Evolutionary conservation across 345 rosid genomes (phyloP), one percentile per base, ranked within the genome.

Genomic region (Excoecaria cochinchinensis): DNA sequence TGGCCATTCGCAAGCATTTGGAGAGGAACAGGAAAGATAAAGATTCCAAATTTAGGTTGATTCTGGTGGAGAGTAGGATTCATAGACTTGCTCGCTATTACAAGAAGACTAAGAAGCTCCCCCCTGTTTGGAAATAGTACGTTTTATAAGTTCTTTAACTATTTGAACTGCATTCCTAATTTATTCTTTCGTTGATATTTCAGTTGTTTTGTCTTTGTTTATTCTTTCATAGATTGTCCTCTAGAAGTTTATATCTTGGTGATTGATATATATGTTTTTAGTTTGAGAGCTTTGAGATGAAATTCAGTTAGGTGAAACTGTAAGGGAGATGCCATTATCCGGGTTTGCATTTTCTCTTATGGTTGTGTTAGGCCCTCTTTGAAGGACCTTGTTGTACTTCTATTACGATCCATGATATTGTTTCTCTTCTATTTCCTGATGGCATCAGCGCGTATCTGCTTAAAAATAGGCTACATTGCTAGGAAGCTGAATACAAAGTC

Each of bases 21-120:
- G 97, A 94, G 89, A 94, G 98, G 89, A 94, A 92, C 89, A 80
- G 98, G 83, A 94, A 94, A 83, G 98, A 94, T 80, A 92, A 94
- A 75, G 98, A 94, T 52, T 94, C 98, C 72, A 89, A 92, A 73
- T 94, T 94, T 58, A 87, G 98, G 82, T 69, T 94, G 91, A 94
- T 90, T 84, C 84, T 94, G 75, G 98, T 90, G 0, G 97, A 94
- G 82, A 94, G 97, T 86, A 90, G 98, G 82, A 94, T 89, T 74
- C 97, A 94, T 78, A 88, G 94, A 25, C 96, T 90, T 70, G 97
- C 98, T 55, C 94, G 96, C 53, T 92, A 92, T 71, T 94, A 94
- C 87, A 94, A 94, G 91, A 94, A 90, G 87, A 94, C 97, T 44
- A 92, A 90, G 94, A 94, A 92, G 87, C 93, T 94, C 52, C 96